Percentiles rank a stretch among this genome's conserved stretches.
Evolutionary conservation across 331 rosid genomes (phyloP).

Genomic region (Telfairia occidentalis): DNA sequence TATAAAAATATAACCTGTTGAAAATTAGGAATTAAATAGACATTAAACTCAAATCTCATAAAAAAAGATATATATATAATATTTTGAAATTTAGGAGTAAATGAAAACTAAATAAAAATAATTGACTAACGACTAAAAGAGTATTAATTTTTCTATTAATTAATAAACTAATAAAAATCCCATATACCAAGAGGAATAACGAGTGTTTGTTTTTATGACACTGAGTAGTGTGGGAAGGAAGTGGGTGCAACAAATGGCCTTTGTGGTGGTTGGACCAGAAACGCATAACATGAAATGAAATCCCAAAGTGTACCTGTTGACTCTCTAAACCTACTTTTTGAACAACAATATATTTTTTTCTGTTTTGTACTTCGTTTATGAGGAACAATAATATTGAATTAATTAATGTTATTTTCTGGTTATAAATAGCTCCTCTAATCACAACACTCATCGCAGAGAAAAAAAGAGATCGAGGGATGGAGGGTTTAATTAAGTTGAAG

Average conservation of each 20-base stretch:
- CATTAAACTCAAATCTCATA: too few species aligned
- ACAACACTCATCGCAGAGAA: slow-evolving; percentile 4
- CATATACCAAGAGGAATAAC: too few species aligned
- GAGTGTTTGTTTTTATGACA: neutral
- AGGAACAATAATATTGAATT: too few species aligned
- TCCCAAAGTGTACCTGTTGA: slow-evolving; percentile 17
- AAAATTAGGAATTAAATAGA: too few species aligned
- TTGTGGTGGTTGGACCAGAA: slow-evolving; percentile 46
- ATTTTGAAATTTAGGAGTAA: too few species aligned
- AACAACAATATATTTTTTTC: neutral
- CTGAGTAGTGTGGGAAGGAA: neutral
- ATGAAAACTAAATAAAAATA: too few species aligned
- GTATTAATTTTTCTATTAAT: too few species aligned
- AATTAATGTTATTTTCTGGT: neutral
- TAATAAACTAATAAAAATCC: too few species aligned
- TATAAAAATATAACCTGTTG: too few species aligned
- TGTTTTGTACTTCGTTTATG: neutral
- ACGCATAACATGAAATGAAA: slow-evolving; percentile 2
- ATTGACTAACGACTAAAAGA: too few species aligned
- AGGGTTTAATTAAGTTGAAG: slow-evolving; percentile 13
- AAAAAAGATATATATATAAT: too few species aligned
- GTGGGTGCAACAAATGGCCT: slow-evolving; percentile 85
- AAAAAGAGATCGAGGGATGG: slow-evolving; percentile 31
- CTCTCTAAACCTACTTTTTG: slow-evolving; percentile 34
- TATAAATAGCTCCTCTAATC: slow-evolving; percentile 41